A percentile compares a stretch with the other conserved stretches of the same genome.
Conservation (phyloP, 2,329 filamentous ascomycete genomes). For the Cordyceps farinosa region DNA sequence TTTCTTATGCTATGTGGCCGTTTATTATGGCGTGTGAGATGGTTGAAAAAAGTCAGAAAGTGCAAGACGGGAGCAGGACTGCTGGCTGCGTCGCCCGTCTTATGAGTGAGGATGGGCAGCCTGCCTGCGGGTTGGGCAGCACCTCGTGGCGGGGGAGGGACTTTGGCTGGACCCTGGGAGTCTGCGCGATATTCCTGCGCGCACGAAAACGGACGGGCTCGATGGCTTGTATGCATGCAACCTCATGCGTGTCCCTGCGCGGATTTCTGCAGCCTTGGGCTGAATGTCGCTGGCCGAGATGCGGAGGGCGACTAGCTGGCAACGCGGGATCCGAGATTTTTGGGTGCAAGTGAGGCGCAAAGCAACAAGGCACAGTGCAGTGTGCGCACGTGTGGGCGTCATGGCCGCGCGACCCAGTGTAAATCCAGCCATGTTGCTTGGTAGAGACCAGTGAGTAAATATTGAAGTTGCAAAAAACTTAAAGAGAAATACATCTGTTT, state of each 20-base stretch:
- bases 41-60: too few relatives aligned
- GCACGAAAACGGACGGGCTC: background rate
- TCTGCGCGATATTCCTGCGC: conserved; percentile 15
- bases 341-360: background rate
- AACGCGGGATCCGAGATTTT: conserved; percentile 3
- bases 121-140: conserved; percentile 7
- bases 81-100: background rate
- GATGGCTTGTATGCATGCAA: background rate
- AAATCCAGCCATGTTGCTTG: background rate
- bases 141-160: background rate
- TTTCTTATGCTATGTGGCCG: background rate
- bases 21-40: background rate
- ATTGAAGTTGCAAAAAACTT: background rate
- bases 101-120: conserved; percentile 1
- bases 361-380: background rate
- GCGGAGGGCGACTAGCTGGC: background rate
- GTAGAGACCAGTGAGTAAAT: background rate
- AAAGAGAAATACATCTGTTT: background rate
- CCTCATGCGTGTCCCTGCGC: background rate
- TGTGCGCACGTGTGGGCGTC: conserved; percentile 8
- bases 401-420: conserved; percentile 6
- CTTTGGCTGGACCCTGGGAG: background rate
- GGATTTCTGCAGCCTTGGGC: conserved; percentile 1
- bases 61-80: background rate
- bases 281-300: background rate